phyloP scores from a whole-genome alignment of 441 rosid species.

The Erysimum cheiri region DNA sequence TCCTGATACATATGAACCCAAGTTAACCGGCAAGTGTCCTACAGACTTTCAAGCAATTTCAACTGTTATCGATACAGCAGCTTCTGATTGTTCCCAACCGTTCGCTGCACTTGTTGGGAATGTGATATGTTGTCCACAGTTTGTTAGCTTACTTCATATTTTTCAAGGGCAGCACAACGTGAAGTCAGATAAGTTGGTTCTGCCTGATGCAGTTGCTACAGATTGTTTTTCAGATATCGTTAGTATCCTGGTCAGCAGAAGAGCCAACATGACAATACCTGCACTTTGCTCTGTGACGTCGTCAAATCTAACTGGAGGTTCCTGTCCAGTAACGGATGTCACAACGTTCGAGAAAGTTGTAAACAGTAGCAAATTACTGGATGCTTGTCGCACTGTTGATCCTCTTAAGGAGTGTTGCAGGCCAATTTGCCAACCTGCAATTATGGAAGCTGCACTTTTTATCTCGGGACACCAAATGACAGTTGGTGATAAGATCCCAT shows the following conservation, averaged over 20 bases:
- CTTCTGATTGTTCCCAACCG: constrained; percentile 84
- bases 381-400: constrained; percentile 83
- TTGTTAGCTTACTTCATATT: constrained; percentile 81
- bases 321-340: constrained; percentile 82
- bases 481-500: constrained; percentile 51
- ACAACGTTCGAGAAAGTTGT: constrained; percentile 69
- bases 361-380: constrained; percentile 83
- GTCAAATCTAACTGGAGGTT: constrained; percentile 86
- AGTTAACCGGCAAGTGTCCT: constrained; percentile 91
- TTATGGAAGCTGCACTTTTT: constrained; percentile 82
- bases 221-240: constrained; percentile 98
- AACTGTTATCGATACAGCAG: constrained; percentile 66
- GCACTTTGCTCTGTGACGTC: constrained; percentile 82
- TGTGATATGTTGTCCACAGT: constrained; percentile 94
- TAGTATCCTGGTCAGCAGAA: constrained; percentile 80
- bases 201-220: constrained; percentile 68
- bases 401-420: constrained; percentile 93
- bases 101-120: constrained; percentile 88
- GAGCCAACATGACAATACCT: constrained; percentile 83
- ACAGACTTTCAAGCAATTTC: constrained; percentile 82
- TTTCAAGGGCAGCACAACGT: constrained; percentile 70
- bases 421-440: constrained; percentile 86
- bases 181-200: constrained; percentile 74
- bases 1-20: constrained; percentile 79
- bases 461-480: constrained; percentile 68